A percentile compares a stretch with the other conserved stretches of the same genome.
These are phyloP conservation scores for Malbranchea zuffiana DNA, from an alignment of 2,329 filamentous ascomycete genomes.

Conservation along the genomic window DNA sequence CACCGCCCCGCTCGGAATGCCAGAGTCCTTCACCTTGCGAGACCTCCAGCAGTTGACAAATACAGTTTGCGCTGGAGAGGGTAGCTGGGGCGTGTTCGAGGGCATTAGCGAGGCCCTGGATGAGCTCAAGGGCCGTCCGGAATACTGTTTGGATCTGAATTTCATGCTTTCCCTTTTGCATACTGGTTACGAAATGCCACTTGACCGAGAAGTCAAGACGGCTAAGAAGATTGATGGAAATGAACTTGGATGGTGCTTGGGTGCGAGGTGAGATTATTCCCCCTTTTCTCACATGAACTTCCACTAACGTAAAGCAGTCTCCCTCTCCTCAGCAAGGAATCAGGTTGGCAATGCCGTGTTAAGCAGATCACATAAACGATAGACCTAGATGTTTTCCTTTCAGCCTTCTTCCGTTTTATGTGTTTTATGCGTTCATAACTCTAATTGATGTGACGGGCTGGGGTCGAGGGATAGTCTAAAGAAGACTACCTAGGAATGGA, in stretches of 20 bases:
- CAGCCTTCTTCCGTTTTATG: too few relatives aligned
- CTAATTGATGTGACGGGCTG: too few relatives aligned
- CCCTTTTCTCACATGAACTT: slow-evolving; percentile 2
- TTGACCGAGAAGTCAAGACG: slow-evolving; percentile 91
- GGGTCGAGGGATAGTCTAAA: too few relatives aligned
- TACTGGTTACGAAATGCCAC: slow-evolving; percentile 95
- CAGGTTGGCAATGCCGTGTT: slow-evolving; percentile 83
- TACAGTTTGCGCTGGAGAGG: slow-evolving; percentile 70
- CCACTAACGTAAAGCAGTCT: slow-evolving; percentile 50
- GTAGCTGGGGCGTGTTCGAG: slow-evolving; percentile 69
- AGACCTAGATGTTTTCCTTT: slow-evolving; percentile 10
- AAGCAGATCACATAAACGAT: slow-evolving; percentile 54
- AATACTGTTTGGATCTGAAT: slow-evolving; percentile 89
- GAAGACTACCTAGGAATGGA: too few relatives aligned
- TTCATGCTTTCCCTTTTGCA: slow-evolving; percentile 91
- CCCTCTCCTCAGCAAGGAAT: slow-evolving; percentile 67
- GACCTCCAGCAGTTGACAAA: slow-evolving; percentile 79
- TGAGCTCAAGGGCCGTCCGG: slow-evolving; percentile 70
- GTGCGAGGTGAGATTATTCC: slow-evolving; percentile 62
- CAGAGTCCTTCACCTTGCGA: slow-evolving; percentile 85
- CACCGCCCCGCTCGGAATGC: slow-evolving; percentile 87
- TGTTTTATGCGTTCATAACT: too few relatives aligned
- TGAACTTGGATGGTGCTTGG: slow-evolving; percentile 94
- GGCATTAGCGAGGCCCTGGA: slow-evolving; percentile 64
- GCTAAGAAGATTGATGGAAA: slow-evolving; percentile 98